phyloP scores from a whole-genome alignment of 306 rosid species.

The Neltuma alba region DNA sequence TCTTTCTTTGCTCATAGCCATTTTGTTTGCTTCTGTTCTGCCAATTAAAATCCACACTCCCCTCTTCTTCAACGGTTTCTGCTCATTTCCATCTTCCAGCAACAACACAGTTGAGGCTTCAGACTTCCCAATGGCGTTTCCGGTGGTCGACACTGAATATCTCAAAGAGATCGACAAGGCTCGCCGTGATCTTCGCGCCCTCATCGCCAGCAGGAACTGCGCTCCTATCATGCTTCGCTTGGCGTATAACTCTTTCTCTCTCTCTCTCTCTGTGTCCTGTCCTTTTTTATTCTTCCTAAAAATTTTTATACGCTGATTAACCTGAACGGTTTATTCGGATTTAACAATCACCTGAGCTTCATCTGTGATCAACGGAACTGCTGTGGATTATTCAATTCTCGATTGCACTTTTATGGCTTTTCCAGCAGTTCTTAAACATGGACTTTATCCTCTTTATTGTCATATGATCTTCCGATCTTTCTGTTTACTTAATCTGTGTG shows the following conservation, averaged over 20 bases:
- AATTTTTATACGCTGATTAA: not conserved
- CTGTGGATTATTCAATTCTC: not conserved
- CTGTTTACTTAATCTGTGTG: slow-evolving; percentile 1
- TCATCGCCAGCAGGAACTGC: slow-evolving; percentile 78
- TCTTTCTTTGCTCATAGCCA: not conserved
- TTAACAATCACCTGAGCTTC: not conserved
- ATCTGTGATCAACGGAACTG: slow-evolving; percentile 23
- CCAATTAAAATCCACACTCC: not conserved
- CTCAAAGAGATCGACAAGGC: slow-evolving; percentile 81
- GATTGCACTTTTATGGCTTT: not conserved
- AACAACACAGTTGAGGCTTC: not conserved
- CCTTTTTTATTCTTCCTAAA: slow-evolving; percentile 14
- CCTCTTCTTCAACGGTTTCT: not conserved
- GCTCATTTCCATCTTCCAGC: not conserved
- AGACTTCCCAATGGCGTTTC: slow-evolving; percentile 60
- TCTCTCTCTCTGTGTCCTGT: not conserved
- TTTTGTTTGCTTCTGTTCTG: not conserved
- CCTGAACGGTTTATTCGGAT: not conserved
- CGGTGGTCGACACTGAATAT: slow-evolving; percentile 71
- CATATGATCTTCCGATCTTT: not conserved
- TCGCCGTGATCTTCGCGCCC: slow-evolving; percentile 94
- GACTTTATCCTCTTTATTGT: not conserved
- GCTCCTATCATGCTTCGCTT: slow-evolving; percentile 97
- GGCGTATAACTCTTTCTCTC: slow-evolving; percentile 52
- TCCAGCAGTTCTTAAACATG: not conserved